Base-by-base conservation (phyloP, 2,329 filamentous ascomycete species). In the Stemphylium lycopersici region DNA sequence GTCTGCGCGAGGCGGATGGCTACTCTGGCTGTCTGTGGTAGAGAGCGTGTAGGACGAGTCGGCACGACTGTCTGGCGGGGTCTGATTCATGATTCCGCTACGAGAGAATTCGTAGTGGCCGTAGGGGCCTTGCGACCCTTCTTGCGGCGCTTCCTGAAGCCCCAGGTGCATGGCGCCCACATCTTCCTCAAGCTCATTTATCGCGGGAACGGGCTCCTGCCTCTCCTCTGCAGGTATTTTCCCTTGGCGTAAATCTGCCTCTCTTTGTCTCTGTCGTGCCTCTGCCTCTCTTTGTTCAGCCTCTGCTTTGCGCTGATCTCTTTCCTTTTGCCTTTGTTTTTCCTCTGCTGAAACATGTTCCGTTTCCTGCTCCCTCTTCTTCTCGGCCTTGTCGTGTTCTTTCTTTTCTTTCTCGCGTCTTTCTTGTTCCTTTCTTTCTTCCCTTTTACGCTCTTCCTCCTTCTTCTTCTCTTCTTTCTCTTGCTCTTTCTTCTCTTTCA, bases 401-500 rank as follows among this genome's bases (percentile, higher is more conserved):
- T 43, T 56, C 29, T 13, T 34, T 7, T 13, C 33, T 31, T 40
- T 52, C 13, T 48, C 44, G 7, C 67, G 48, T 55, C 61, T 16
- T 56, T 66, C 50, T 68, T 71, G 52, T 63, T 60, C 31, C 49
- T 58, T 38, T 52, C 63, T 39, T 56, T 66, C 42, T 63, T 62
- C 54, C 11, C 46, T 61, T 10, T 42, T 38, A 8, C 16, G 16
- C 22, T 48, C 45, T 10, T 47, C 44, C 24, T 12, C 13, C 15
- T 3, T 31, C 12, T 47, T 47, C 37, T 48, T 48, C 26, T 54
- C 37, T 36, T 70, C 72, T 31, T 55, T 52, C 6, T 60, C 61
- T n/a, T 77, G 70, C 38, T 63, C 54, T 8, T 65, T 65, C 12
- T 77, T 70, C 53, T 75, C 74, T 11, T 40, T 52, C 7, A 26